phyloP scores from a whole-genome alignment of 345 rosid species.

The Raphanus raphanistrum region DNA sequence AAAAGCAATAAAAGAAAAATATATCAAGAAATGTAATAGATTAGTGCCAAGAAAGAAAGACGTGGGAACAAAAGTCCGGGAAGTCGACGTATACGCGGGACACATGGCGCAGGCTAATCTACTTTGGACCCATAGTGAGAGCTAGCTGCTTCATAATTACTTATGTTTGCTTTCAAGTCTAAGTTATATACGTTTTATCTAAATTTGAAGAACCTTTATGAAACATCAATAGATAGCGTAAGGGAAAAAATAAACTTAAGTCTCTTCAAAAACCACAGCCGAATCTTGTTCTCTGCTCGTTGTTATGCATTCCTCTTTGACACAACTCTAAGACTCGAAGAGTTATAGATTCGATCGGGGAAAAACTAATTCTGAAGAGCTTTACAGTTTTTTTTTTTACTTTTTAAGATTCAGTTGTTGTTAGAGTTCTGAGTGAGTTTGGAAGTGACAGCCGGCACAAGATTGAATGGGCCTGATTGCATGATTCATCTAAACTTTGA shows the following conservation, averaged over 20 bases:
- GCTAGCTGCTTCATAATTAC: background rate
- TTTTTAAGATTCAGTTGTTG: background rate
- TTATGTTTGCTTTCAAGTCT: background rate
- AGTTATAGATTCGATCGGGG: background rate
- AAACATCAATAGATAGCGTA: background rate
- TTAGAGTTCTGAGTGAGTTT: background rate
- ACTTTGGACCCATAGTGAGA: background rate
- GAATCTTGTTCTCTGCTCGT: background rate
- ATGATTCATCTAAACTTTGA: slow-evolving; percentile 5
- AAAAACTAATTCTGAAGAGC: background rate
- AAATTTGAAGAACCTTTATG: background rate
- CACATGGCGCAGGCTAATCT: background rate
- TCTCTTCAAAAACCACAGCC: background rate
- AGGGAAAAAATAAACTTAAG: background rate
- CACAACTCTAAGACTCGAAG: background rate
- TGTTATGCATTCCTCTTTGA: background rate
- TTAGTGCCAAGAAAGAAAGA: background rate
- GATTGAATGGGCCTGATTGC: background rate
- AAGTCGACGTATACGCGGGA: background rate
- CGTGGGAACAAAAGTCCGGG: background rate
- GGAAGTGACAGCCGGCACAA: background rate
- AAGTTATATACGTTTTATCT: background rate
- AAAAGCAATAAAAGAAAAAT: background rate
- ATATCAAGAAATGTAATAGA: background rate
- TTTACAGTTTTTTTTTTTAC: background rate